phyloP scores from a whole-genome alignment of 1,139 yeast genomes.

The Suhomyces guaymorum region DNA sequence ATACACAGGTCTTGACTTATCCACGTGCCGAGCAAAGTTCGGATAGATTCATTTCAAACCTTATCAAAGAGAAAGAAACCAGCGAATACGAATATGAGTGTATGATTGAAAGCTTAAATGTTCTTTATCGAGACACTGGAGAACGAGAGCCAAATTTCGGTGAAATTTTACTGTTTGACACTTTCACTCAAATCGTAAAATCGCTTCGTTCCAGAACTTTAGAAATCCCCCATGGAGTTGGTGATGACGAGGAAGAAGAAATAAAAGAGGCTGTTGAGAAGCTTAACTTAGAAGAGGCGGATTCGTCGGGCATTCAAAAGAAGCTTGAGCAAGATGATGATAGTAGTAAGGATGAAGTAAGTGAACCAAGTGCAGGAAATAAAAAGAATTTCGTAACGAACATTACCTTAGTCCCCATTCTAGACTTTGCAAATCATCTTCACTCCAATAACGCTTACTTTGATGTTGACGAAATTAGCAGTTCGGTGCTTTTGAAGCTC shows the following conservation, averaged over 20 bases:
- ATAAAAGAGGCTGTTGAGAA: conserved; percentile 4
- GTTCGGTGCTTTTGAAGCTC: conserved; percentile 47
- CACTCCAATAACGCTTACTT: conserved; percentile 52
- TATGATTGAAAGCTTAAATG: conserved; percentile 20
- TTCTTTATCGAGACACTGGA: conserved; percentile 12
- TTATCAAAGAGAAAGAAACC: conserved; percentile 21
- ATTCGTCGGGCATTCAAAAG: too few species aligned
- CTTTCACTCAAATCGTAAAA: conserved; percentile 30
- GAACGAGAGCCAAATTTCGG: too few species aligned
- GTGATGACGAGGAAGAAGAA: conserved; percentile 8
- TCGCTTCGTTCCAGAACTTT: conserved; percentile 55
- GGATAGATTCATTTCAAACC: conserved; percentile 20
- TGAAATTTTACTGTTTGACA: too few species aligned
- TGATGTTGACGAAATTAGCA: conserved; percentile 54
- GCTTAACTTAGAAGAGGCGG: conserved; percentile 3
- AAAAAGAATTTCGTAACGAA: conserved; percentile 45
- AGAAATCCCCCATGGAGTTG: conserved; percentile 54
- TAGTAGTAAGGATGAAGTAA: too few species aligned
- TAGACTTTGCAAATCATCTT: conserved; percentile 69
- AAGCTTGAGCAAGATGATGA: too few species aligned
- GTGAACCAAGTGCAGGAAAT: too few species aligned
- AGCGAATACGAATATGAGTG: conserved; percentile 24
- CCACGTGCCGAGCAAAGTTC: conserved; percentile 16
- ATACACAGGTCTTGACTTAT: conserved; percentile 19
- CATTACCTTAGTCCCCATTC: conserved; percentile 60